A percentile compares a stretch with the other conserved stretches of the same genome.
These are phyloP conservation scores for Moesziomyces antarcticus DNA, from an alignment of 1,284 basidiomycete genomes.

Conservation along the genomic window DNA sequence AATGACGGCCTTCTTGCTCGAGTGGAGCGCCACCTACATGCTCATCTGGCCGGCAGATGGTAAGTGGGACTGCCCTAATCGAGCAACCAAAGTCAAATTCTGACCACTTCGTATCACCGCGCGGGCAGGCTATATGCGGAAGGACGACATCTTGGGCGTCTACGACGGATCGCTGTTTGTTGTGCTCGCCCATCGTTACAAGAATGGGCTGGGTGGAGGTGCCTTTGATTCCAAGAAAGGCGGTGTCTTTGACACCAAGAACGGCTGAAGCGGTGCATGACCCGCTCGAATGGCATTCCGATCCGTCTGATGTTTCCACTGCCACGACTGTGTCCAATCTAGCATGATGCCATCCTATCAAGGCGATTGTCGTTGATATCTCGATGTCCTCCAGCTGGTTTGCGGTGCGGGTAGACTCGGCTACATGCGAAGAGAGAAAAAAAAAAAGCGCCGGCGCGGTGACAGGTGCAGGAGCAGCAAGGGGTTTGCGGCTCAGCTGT, in stretches of 20 bases:
- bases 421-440: neutral
- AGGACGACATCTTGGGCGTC: conserved; percentile 55
- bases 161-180: conserved; percentile 54
- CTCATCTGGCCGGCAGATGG: conserved; percentile 54
- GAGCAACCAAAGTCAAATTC: neutral
- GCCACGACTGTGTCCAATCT: no score
- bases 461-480: neutral
- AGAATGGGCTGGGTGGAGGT: conserved; percentile 31
- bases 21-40: conserved; percentile 54
- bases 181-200: conserved; percentile 47
- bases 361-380: no score
- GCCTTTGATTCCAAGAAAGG: conserved; percentile 37
- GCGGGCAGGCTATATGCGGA: conserved; percentile 47
- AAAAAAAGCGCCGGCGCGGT: neutral
- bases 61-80: conserved; percentile 8
- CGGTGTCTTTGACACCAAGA: conserved; percentile 39
- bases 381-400: no score
- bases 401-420: no score
- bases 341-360: no score
- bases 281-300: no score
- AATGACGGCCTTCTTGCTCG: conserved; percentile 51
- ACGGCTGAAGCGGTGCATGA: conserved; percentile 1
- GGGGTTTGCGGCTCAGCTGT: neutral
- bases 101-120: neutral
- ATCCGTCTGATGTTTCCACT: no score